Evolutionary conservation across 225 moss, liverwort and hornwort genomes (phyloP).

Genomic region (Polytrichum formosum): DNA sequence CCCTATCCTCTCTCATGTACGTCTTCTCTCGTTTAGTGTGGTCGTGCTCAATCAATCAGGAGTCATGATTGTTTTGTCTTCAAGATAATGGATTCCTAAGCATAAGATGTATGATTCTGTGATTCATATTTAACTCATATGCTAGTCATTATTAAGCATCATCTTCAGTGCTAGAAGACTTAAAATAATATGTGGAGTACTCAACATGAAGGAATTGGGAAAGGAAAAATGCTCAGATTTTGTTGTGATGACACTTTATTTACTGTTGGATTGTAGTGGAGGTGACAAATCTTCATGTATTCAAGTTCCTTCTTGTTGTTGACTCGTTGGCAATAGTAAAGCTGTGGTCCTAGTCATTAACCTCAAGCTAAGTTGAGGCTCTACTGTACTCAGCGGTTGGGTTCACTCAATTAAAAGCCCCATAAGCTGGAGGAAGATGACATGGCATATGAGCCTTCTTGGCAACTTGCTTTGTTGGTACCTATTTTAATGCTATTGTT

Average conservation of each 20-base stretch:
- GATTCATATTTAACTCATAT: neutral
- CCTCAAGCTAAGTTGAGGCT: no score
- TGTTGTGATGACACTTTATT: neutral
- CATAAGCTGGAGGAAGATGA: neutral
- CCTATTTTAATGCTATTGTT: neutral
- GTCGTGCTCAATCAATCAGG: neutral
- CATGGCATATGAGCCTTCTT: neutral
- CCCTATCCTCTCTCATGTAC: slow-evolving; percentile 82
- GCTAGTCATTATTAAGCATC: neutral
- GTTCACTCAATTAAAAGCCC: no score
- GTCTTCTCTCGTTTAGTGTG: slow-evolving; percentile 18
- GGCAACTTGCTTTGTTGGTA: neutral
- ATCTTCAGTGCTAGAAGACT: neutral
- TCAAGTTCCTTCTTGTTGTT: no score
- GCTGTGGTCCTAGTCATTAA: no score
- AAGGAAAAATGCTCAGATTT: no score
- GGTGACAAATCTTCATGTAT: neutral
- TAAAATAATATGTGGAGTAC: no score
- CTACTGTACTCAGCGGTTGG: no score
- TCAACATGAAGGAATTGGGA: no score
- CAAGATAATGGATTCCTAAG: neutral
- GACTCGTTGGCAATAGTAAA: no score
- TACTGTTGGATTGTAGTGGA: neutral
- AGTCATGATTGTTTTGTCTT: neutral
- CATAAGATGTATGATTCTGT: neutral